Base-by-base conservation (phyloP, 345 rosid species). In the Lepidium sativum region DNA sequence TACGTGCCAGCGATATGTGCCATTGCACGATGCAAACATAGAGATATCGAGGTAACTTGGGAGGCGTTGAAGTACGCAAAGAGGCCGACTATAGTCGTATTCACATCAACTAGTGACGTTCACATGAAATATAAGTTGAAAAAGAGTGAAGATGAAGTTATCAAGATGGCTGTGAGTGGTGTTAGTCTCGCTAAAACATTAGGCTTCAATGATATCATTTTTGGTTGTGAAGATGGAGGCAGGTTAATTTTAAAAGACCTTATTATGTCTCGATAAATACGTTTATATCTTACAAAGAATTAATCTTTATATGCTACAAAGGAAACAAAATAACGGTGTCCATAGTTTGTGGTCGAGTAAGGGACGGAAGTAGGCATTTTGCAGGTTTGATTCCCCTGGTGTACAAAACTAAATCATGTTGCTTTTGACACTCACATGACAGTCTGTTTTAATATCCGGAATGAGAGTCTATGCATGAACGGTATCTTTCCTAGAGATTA, bases 151-250 rank as follows among this genome's bases (percentile, higher is more conserved):
- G 79, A 79, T 35, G 87, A 92, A 77, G 91, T 89, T 9, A 37
- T 87, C 51, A 83, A 87, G 67, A 82, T 86, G 63, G 96, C 94
- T 1, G 60, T 80, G 57, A 82, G 71, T 37, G 80, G 82, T 86
- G 86, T 92, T 35, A 67, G 49, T 15, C 82, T 67, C 25, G 94
- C 95, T 6, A 72, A 84, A 68, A 83, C 86, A 67, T 78, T 92
- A 79, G 98, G 96, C 6, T 92, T 95, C 73, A 64, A 77, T 2
- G 97, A 92, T 58, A 79, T 92, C 17, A 82, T 86, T 77, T 78
- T 92, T 65, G 89, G 96, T 63, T 88, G 96, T 4, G 96, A 89
- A 70, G 98, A 92, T 66, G 98, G 94, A 16, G 91, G 94, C 77
- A 92, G 98, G 80, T 92, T 20, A 20, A 20, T 20, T 1, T 2